Evolutionary conservation across 305 asterid species (phyloP).

Genomic region (Solanum hybrid): DNA sequence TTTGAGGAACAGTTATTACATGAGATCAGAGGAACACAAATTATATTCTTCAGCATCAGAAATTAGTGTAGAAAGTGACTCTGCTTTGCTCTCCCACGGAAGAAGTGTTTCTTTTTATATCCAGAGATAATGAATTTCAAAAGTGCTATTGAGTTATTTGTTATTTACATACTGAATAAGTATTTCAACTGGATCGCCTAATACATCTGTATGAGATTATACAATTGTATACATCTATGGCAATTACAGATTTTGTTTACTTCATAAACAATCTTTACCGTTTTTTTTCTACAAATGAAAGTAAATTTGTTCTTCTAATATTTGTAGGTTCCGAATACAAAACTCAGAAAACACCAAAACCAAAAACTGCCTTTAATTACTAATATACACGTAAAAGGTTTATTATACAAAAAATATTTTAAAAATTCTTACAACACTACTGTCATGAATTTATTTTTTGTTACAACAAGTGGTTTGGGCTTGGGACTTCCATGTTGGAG

Average conservation of each 20-base stretch:
- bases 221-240: not conserved
- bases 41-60: not conserved
- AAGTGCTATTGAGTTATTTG: not conserved
- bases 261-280: not conserved
- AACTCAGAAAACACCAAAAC: not conserved
- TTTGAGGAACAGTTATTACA: not conserved
- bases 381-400: not conserved
- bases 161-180: not conserved
- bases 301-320: not conserved
- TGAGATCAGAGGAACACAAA: not conserved
- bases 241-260: not conserved
- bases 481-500: no score
- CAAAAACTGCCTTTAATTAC: not conserved
- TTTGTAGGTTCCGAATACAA: not conserved
- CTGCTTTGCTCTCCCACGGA: not conserved
- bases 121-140: not conserved
- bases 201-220: not conserved
- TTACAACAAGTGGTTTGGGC: not conserved
- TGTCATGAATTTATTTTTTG: not conserved
- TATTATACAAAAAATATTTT: not conserved
- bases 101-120: not conserved
- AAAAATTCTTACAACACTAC: not conserved
- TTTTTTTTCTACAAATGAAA: not conserved
- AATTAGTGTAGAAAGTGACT: not conserved
- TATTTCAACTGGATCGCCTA: not conserved